Conservation (phyloP, 345 rosid species). For the Raphanus raphanistrum region DNA sequence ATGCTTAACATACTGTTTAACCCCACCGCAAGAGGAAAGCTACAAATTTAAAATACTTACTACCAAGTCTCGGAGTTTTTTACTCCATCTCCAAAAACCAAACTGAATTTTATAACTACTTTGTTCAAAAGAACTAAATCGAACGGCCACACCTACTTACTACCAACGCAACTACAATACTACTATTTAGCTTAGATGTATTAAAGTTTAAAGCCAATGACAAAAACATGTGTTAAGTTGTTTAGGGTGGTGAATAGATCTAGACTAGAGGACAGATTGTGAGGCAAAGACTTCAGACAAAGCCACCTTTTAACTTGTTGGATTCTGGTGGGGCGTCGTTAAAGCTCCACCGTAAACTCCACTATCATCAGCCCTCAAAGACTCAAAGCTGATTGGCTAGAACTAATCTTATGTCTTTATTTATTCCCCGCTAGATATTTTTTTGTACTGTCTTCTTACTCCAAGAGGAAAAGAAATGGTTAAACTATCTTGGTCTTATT, state of each 20-base stretch:
- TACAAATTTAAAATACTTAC: too few species aligned
- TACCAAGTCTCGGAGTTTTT: too few species aligned
- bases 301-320: neutral
- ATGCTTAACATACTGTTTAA: neutral
- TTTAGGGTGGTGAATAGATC: slow-evolving; percentile 12
- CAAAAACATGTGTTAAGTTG: slow-evolving; percentile 25
- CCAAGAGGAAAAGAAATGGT: slow-evolving; percentile 19
- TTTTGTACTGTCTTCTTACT: slow-evolving; percentile 7
- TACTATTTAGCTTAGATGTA: neutral
- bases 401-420: slow-evolving; percentile 12
- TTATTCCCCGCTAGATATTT: slow-evolving; percentile 5
- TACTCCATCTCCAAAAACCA: too few species aligned
- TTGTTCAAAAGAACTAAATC: neutral
- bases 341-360: slow-evolving; percentile 26
- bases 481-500: slow-evolving; percentile 7
- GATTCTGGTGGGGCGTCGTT: slow-evolving; percentile 27
- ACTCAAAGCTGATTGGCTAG: slow-evolving; percentile 28
- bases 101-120: too few species aligned
- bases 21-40: neutral
- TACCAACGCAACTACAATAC: neutral
- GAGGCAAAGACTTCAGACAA: slow-evolving; percentile 11
- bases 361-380: slow-evolving; percentile 24
- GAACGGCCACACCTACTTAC: neutral
- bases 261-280: slow-evolving; percentile 10
- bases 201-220: slow-evolving; percentile 3